Conservation (phyloP, 208 protist species). For the Leishmania martiniquensis region DNA sequence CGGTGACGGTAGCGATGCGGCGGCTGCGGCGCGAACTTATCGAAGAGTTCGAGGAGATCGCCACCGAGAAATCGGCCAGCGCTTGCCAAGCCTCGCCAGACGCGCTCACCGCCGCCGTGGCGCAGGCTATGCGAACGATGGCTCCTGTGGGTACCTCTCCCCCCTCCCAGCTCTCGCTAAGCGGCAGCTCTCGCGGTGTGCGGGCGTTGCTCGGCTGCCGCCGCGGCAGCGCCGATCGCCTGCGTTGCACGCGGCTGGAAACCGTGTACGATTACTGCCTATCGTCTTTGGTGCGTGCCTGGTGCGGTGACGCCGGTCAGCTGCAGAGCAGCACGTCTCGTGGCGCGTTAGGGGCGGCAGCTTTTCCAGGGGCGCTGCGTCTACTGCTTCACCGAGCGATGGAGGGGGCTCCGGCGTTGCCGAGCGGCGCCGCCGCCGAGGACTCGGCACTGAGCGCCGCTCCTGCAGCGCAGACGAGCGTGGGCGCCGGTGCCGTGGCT, state of each 20-base stretch:
- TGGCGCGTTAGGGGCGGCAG: background rate
- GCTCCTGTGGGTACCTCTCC: background rate
- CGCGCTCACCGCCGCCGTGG: constrained; percentile 5
- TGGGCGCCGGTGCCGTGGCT: background rate
- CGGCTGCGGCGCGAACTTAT: constrained; percentile 35
- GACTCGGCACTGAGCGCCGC: background rate
- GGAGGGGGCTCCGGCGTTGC: constrained; percentile 16
- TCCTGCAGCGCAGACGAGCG: background rate
- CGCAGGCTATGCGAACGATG: background rate
- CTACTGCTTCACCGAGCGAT: constrained; percentile 30
- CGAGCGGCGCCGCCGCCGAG: background rate
- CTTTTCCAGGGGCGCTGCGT: constrained; percentile 20
- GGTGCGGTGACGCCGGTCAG: background rate
- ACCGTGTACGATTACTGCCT: constrained; percentile 26
- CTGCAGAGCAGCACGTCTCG: background rate
- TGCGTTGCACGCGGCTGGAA: background rate
- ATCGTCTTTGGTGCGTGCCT: constrained; percentile 5
- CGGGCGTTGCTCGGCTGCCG: background rate
- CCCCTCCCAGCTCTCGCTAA: background rate
- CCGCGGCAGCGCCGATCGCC: background rate
- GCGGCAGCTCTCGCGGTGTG: background rate
- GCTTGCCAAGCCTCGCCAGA: background rate
- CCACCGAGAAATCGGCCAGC: background rate
- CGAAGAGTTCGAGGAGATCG: constrained; percentile 12
- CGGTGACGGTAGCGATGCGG: constrained; percentile 52